These are phyloP conservation scores for Talaromyces sp. DNA, from an alignment of 2,329 filamentous ascomycete species.

Conservation along the genomic window DNA sequence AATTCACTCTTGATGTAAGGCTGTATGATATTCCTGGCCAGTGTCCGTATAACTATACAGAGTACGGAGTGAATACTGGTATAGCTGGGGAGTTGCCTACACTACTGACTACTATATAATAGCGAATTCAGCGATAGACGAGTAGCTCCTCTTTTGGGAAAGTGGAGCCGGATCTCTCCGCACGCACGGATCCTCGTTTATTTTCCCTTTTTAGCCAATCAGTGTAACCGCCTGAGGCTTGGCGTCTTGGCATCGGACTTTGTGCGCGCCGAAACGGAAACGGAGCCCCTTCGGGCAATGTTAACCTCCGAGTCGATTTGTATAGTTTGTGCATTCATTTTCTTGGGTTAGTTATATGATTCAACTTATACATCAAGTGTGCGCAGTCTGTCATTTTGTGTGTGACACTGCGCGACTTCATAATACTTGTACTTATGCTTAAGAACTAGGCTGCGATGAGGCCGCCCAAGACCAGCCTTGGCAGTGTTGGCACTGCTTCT, in stretches of 20 bases:
- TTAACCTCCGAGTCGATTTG: neutral
- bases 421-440: neutral
- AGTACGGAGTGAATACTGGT: no score
- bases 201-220: neutral
- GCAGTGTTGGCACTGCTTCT: neutral
- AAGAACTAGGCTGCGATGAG: neutral
- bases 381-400: no score
- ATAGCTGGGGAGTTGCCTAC: no score
- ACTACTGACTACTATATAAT: no score
- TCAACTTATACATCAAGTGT: no score
- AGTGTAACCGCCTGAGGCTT: neutral
- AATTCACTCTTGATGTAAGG: no score
- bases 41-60: no score
- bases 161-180: neutral
- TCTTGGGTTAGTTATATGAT: neutral
- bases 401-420: no score
- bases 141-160: neutral
- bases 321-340: neutral
- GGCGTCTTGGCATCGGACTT: neutral
- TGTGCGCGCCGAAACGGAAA: neutral
- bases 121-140: neutral
- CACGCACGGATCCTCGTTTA: neutral
- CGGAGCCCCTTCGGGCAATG: neutral
- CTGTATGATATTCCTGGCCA: no score
- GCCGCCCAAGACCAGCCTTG: neutral